Percentiles rank a stretch among this genome's conserved stretches.
These are phyloP conservation scores for Boletus rubroflammeus DNA, from an alignment of 768 basidiomycete genomes.

Conservation along the genomic window DNA sequence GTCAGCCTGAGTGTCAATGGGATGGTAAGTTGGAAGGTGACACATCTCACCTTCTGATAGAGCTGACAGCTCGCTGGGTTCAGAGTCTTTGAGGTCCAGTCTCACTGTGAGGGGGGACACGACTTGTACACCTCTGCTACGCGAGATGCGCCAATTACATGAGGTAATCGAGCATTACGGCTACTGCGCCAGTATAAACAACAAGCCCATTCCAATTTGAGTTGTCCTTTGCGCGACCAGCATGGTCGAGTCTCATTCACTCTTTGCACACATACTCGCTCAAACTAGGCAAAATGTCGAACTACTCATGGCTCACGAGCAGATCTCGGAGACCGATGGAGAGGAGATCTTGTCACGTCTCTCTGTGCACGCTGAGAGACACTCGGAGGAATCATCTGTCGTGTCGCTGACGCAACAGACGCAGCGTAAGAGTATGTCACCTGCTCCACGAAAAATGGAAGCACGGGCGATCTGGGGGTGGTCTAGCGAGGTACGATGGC, in stretches of 20 bases:
- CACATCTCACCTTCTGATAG: background rate
- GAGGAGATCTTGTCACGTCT: slow-evolving; percentile 39
- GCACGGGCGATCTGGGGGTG: slow-evolving; percentile 31
- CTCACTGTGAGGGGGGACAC: background rate
- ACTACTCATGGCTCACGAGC: slow-evolving; percentile 41
- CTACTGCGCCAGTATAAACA: slow-evolving; percentile 12
- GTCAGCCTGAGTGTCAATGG: background rate
- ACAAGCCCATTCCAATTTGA: background rate
- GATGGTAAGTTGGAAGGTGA: background rate
- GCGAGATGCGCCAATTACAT: background rate
- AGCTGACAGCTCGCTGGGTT: background rate
- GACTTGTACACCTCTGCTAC: background rate
- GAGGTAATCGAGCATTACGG: slow-evolving; percentile 23
- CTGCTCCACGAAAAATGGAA: slow-evolving; percentile 22
- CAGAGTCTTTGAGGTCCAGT: background rate
- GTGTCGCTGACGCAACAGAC: slow-evolving; percentile 22
- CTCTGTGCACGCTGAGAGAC: slow-evolving; percentile 19
- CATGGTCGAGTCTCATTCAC: slow-evolving; percentile 24
- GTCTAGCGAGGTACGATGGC: slow-evolving; percentile 25
- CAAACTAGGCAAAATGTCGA: slow-evolving; percentile 47
- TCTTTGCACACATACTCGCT: slow-evolving; percentile 38
- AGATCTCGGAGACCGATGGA: slow-evolving; percentile 40
- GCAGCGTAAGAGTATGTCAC: slow-evolving; percentile 24
- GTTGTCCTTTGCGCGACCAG: slow-evolving; percentile 1
- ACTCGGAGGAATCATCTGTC: slow-evolving; percentile 17